Conservation (phyloP, 805 yeast genomes). For the Saccharomycopsis sp. region DNA sequence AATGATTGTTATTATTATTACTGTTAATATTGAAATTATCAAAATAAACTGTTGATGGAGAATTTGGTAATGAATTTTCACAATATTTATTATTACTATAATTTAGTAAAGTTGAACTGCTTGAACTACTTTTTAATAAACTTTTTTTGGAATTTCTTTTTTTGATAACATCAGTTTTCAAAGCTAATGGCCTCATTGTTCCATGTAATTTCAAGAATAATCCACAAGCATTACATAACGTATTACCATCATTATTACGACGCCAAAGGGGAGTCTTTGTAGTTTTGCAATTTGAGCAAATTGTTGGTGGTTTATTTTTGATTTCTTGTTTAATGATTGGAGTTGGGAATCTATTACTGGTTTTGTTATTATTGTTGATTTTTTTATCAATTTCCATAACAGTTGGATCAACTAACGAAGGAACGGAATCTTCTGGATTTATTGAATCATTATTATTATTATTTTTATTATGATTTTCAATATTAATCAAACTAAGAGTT, state of each 20-base stretch:
- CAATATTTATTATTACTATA: no score
- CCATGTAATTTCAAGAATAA: slow-evolving; percentile 51
- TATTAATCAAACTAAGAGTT: background rate
- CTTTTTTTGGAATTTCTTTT: slow-evolving; percentile 38
- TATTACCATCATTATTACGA: slow-evolving; percentile 46
- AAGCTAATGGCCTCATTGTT: slow-evolving; percentile 47
- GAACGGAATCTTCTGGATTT: no score
- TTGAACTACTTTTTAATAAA: no score
- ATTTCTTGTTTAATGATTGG: background rate
- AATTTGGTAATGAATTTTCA: background rate
- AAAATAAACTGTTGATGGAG: no score
- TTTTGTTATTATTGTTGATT: background rate
- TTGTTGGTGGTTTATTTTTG: slow-evolving; percentile 22
- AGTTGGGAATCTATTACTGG: background rate
- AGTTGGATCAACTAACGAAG: no score
- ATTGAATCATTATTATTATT: background rate
- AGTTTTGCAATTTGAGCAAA: slow-evolving; percentile 50
- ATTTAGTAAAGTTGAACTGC: background rate
- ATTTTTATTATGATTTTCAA: background rate
- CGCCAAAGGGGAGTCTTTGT: slow-evolving; percentile 55
- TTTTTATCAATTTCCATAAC: no score
- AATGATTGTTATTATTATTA: slow-evolving; percentile 1
- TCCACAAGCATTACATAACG: slow-evolving; percentile 58
- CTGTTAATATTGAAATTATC: background rate
- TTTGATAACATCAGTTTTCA: slow-evolving; percentile 47